Evolutionary conservation across 352 stramenopile species (phyloP), one percentile per base, ranked within the genome.

Genomic region (Phytophthora quininea): DNA sequence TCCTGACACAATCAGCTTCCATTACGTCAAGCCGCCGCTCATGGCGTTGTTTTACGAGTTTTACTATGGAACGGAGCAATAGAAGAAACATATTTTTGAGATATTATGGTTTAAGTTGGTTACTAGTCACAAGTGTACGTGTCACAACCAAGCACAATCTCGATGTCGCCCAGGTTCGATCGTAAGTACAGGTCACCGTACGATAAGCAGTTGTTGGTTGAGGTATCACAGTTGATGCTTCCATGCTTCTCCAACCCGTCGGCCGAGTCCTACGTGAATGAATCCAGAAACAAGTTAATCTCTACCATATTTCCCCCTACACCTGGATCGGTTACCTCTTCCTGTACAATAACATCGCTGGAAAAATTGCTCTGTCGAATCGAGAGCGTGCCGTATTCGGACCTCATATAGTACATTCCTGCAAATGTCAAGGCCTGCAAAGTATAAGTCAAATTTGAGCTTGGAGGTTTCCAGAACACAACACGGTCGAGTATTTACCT

Each of bases 1-100:
- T 8, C 85, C 86, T 0, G 86, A 95, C 69, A 83, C 77, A 19
- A 84, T 96, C 49, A 91, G 64, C 49, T 96, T 95, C 68, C 88
- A 96, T 71, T 96, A 96, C 58, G 75, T 96, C 57, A 94, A 93
- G 64, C 84, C 84, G 30, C 87, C 84, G 27, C 73, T 94, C 45
- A 93, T 96, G 88, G 84, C 93, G 19, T 61, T 90, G 24, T 93
- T 94, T 63, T 91, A 93, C 64, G 80, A 90, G 62, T 96, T 76
- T 55, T 96, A 92, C 73, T 94, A 94, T 68, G 77, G 75, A n/a
- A n/a, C 15, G 49, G 43, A 49, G 43, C 43, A 31, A 4, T n/a
- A 49, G 15, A 29, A 3, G 19, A 49, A n/a, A n/a, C n/a, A 24
- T 49, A n/a, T 49, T 11, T 40, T 40, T 40, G 35, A 40, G 10